Conservation (phyloP, 495 filamentous ascomycete species). For the Neurospora hispaniola region DNA sequence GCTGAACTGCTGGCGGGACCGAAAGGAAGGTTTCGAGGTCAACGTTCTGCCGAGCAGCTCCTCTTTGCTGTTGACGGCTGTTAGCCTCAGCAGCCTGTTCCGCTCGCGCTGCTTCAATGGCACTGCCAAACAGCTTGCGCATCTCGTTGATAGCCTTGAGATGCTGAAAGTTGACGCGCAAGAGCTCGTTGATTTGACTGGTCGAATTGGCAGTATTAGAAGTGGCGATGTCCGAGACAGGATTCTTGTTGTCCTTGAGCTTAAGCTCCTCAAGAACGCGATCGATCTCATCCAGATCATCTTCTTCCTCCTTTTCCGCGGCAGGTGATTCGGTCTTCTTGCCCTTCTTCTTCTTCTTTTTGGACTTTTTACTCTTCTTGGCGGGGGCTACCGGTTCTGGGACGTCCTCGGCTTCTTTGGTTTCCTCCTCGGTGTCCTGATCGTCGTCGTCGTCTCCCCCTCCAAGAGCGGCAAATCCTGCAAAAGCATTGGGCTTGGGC, state of each 20-base stretch:
- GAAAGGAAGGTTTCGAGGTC: constrained; percentile 64
- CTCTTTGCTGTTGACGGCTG: constrained; percentile 17
- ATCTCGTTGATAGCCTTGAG: constrained; percentile 90
- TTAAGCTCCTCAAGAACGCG: constrained; percentile 58
- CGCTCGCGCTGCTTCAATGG: constrained; percentile 52
- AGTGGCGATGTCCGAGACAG: not conserved
- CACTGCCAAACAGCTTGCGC: constrained; percentile 81
- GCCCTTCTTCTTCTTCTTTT: constrained; percentile 51
- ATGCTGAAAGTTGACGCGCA: constrained; percentile 65
- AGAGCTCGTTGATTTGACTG: constrained; percentile 41
- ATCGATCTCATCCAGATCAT: constrained; percentile 71
- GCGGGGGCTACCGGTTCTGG: constrained; percentile 25
- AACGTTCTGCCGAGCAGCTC: constrained; percentile 44
- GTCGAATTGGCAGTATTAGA: constrained; percentile 2
- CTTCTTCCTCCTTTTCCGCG: constrained; percentile 13
- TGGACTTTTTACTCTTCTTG: constrained; percentile 45
- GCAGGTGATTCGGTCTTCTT: constrained; percentile 22
- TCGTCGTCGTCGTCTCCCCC: constrained; percentile 29
- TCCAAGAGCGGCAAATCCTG: constrained; percentile 39
- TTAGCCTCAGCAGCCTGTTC: constrained; percentile 40
- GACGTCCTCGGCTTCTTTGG: constrained; percentile 32
- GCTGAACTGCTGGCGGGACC: constrained; percentile 42
- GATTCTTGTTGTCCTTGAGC: constrained; percentile 15
- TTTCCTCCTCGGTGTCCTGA: constrained; percentile 32
- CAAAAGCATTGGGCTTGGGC: constrained; percentile 33